These are phyloP conservation scores for Raphanus sativus DNA, from an alignment of 345 rosid genomes.

Conservation along the genomic window DNA sequence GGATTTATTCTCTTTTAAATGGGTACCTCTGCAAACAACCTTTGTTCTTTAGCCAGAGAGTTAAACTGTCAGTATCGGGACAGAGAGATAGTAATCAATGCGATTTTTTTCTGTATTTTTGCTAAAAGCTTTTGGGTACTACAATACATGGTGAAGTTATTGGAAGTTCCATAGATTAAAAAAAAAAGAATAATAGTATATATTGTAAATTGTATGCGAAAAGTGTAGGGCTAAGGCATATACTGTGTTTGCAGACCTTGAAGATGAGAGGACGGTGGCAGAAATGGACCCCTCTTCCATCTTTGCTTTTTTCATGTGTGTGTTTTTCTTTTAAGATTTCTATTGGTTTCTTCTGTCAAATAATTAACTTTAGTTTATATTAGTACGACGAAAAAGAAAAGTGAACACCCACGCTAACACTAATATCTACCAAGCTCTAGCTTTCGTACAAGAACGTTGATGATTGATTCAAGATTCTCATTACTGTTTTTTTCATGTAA, in stretches of 20 bases:
- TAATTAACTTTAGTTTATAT: conserved; percentile 25
- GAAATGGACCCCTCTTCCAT: conserved; percentile 38
- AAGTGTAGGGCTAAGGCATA: conserved; percentile 34
- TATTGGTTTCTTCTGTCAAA: conserved; percentile 16
- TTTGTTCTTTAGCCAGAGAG: conserved; percentile 41
- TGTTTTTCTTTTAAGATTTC: not conserved
- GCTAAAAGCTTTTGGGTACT: conserved; percentile 26
- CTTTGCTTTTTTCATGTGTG: not conserved
- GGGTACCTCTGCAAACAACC: conserved; percentile 32
- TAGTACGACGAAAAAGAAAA: conserved; percentile 16
- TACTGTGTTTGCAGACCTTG: conserved; percentile 36
- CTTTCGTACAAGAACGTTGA: conserved; percentile 24
- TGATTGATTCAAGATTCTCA: conserved; percentile 1
- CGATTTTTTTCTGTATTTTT: not conserved
- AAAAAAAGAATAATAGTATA: not conserved
- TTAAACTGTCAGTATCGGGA: conserved; percentile 39
- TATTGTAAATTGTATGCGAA: conserved; percentile 10
- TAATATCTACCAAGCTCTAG: conserved; percentile 22
- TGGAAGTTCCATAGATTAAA: not conserved
- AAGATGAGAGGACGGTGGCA: conserved; percentile 39
- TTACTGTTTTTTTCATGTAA: not conserved
- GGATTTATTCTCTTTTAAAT: not conserved
- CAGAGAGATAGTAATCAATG: conserved; percentile 36
- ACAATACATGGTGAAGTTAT: conserved; percentile 2
- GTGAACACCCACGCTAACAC: conserved; percentile 16